Base-by-base conservation (phyloP, 164 flowering plant species). In the Houttuynia cordata region DNA sequence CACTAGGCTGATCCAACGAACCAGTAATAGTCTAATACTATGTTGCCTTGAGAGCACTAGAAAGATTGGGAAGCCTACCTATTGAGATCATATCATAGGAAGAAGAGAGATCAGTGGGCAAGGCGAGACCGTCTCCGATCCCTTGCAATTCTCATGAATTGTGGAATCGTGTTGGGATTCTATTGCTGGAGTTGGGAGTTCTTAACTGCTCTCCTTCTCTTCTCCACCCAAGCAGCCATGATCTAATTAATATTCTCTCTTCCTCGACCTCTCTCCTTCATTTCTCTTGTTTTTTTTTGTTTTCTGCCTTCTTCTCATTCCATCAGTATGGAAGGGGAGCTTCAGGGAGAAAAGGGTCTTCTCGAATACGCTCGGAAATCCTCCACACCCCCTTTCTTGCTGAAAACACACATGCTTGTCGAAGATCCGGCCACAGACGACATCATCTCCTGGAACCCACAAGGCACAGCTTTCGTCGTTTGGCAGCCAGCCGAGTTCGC, bases 401-500 rank as follows among this genome's bases (percentile, higher is more conserved):
- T 82, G 69, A 85, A 85, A 58, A 85, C 91, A 1, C 82, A 76
- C 69, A 79, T 77, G 87, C 68, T 85, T 24, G 83, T 87, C 41
- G 88, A 81, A 50, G 88, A 87, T 79, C 81, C 83, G 39, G 63
- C 69, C 12, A 80, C 95, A 19, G 80, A 87, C 62, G 67, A 68
- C 0, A 76, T 83, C 15, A 68, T 87, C 14, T 87, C 95, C 8
- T 87, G 95, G 95, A 87, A 83, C 75, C 62, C 53, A 5, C 80
- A 78, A 6, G 95, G 95, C 22, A 79, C 91, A 20, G 76, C 77
- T 9, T 87, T 87, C 58, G 78, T 87, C 17, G 91, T 87, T 57
- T 83, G 91, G 95, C 79, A 83, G 71, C 87, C 88, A 63, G 82
- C 82, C 40, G 88, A 87, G 79, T 85, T 85, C 54, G 79, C 95